A percentile compares a stretch with the other conserved stretches of the same genome.
These are phyloP conservation scores for Apiospora rasikravindrae DNA, from an alignment of 2,329 filamentous ascomycete species.

Conservation along the genomic window DNA sequence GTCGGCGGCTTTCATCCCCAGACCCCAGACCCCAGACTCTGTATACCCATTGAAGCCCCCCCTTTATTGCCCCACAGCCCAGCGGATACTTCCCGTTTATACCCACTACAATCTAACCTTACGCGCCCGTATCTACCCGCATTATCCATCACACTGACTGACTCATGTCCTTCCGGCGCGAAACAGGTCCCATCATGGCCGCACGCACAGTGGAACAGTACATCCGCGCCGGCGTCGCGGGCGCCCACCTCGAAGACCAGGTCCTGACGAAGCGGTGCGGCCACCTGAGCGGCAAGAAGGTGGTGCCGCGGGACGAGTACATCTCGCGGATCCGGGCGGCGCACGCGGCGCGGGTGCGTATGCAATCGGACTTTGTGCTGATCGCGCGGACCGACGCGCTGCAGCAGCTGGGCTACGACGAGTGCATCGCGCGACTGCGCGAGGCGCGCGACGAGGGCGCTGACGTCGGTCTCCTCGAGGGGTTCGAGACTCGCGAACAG, in stretches of 20 bases:
- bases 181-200: slow-evolving; percentile 43
- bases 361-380: slow-evolving; percentile 63
- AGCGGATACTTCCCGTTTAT: neutral
- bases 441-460: slow-evolving; percentile 60
- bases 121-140: neutral
- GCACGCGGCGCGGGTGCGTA: slow-evolving; percentile 50
- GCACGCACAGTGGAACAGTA: slow-evolving; percentile 53
- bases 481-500: slow-evolving; percentile 56
- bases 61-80: neutral
- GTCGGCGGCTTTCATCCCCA: slow-evolving; percentile 23
- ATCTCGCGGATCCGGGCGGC: slow-evolving; percentile 63
- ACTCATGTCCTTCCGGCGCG: neutral
- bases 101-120: neutral
- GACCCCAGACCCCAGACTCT: slow-evolving; percentile 8
- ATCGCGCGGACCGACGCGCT: slow-evolving; percentile 69
- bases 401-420: slow-evolving; percentile 61
- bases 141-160: neutral
- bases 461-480: slow-evolving; percentile 66
- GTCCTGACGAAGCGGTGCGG: slow-evolving; percentile 68
- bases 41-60: neutral
- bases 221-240: slow-evolving; percentile 56
- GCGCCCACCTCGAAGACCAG: slow-evolving; percentile 41
- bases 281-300: slow-evolving; percentile 64
- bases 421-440: slow-evolving; percentile 55
- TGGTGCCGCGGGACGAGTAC: slow-evolving; percentile 58